Conservation (phyloP, 1,139 yeast species). For the Dujonia santamariae region DNA sequence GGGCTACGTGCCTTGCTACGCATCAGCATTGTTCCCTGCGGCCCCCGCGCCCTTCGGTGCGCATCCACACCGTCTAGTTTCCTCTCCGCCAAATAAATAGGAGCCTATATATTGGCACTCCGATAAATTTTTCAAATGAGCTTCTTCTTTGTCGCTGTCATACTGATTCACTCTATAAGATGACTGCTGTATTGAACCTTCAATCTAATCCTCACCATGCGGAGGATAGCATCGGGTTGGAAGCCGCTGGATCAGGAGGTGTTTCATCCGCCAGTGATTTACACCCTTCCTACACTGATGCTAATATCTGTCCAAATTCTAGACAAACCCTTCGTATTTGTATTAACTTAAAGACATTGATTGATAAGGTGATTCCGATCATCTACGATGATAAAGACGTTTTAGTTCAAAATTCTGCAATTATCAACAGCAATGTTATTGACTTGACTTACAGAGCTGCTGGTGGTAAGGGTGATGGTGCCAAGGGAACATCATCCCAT, state of each 20-base stretch:
- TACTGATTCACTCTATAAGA: too few relatives aligned
- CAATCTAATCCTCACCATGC: too few relatives aligned
- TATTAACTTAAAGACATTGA: conserved; percentile 64
- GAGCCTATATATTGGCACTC: too few relatives aligned
- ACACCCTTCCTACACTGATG: conserved; percentile 10
- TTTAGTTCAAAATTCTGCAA: conserved; percentile 56
- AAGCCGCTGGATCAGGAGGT: neutral
- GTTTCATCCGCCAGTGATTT: neutral
- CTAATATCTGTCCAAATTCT: conserved; percentile 51
- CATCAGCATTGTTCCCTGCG: too few relatives aligned
- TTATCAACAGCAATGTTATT: conserved; percentile 58
- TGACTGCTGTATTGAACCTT: too few relatives aligned
- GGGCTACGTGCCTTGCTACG: too few relatives aligned
- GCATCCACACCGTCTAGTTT: too few relatives aligned
- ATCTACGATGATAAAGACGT: conserved; percentile 51
- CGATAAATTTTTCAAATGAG: too few relatives aligned
- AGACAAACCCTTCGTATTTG: conserved; percentile 75
- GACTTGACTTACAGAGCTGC: conserved; percentile 69
- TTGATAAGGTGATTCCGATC: conserved; percentile 70
- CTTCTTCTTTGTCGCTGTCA: too few relatives aligned
- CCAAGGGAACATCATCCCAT: conserved; percentile 51
- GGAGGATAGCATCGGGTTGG: too few relatives aligned
- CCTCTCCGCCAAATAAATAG: too few relatives aligned
- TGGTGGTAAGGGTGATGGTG: conserved; percentile 72
- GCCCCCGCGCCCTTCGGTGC: too few relatives aligned